Evolutionary conservation across 257 asterid species (phyloP).

Genomic region (Lycium barbarum): DNA sequence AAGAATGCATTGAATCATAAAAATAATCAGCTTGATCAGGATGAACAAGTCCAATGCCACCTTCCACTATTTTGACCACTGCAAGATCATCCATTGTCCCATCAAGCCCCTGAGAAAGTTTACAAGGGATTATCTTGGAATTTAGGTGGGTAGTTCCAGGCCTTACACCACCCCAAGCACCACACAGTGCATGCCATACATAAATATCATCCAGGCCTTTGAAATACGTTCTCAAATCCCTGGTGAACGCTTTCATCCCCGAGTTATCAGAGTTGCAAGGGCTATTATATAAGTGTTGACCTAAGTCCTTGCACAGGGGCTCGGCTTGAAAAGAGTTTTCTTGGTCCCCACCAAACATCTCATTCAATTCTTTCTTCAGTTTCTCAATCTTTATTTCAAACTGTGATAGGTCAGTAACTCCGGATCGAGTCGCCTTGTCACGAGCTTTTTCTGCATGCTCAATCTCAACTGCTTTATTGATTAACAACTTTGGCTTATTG

Average conservation of each 20-base stretch:
- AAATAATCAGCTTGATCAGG: constrained; percentile 56
- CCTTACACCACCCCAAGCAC: constrained; percentile 83
- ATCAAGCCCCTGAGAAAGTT: constrained; percentile 62
- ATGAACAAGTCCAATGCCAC: constrained; percentile 72
- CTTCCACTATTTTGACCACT: constrained; percentile 63
- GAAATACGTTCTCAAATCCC: constrained; percentile 17
- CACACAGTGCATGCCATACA: constrained; percentile 88
- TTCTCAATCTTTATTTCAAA: constrained; percentile 44
- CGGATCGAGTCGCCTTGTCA: constrained; percentile 56
- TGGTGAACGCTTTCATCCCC: constrained; percentile 22
- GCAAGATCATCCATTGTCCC: constrained; percentile 65
- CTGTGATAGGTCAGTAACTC: constrained; percentile 45
- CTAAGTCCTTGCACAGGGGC: neutral
- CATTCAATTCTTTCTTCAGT: constrained; percentile 49
- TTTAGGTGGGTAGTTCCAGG: constrained; percentile 51
- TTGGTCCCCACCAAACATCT: constrained; percentile 48
- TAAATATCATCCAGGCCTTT: constrained; percentile 49
- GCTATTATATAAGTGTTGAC: too few species aligned
- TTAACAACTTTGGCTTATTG: constrained; percentile 64
- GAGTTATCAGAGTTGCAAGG: neutral
- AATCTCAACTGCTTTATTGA: constrained; percentile 73
- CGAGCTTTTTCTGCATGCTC: constrained; percentile 69
- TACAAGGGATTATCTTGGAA: constrained; percentile 58
- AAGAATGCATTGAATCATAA: constrained; percentile 72
- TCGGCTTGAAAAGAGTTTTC: constrained; percentile 17